Conservation (phyloP, 148 eudicot genomes). For the Euryodendron excelsum region DNA sequence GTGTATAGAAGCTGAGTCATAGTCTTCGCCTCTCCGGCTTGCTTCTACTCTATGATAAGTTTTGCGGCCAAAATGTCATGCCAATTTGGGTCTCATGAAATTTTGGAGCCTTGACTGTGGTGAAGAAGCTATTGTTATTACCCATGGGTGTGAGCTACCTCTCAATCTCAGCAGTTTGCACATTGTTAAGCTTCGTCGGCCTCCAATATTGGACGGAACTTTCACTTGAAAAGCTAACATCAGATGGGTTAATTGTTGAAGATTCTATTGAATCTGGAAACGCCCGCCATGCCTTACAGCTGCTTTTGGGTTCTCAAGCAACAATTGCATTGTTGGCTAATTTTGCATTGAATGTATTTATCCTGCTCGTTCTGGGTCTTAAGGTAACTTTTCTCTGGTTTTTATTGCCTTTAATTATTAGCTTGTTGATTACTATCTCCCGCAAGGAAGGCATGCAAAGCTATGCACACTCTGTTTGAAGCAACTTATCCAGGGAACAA, state of each 20-base stretch:
- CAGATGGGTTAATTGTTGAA: constrained; percentile 56
- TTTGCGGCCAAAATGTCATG: constrained; percentile 26
- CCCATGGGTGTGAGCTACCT: constrained; percentile 77
- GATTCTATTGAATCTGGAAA: constrained; percentile 48
- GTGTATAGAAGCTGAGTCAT: constrained; percentile 12
- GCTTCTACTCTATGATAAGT: background rate
- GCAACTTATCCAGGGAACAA: too few relatives aligned
- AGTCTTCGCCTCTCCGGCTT: constrained; percentile 22
- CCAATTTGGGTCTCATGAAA: constrained; percentile 61
- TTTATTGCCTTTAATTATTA: background rate
- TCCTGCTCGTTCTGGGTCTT: constrained; percentile 63
- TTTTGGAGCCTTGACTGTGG: constrained; percentile 26
- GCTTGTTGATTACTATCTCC: background rate
- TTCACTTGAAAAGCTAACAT: constrained; percentile 59
- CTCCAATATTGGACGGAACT: constrained; percentile 77
- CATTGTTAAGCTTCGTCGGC: constrained; percentile 65
- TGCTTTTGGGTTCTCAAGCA: constrained; percentile 66
- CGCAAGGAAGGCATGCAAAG: background rate
- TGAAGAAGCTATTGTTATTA: constrained; percentile 28
- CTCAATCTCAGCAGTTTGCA: constrained; percentile 70
- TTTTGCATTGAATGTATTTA: constrained; percentile 54
- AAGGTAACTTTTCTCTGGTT: constrained; percentile 46
- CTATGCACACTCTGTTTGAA: background rate
- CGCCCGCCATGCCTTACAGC: constrained; percentile 44
- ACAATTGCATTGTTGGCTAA: constrained; percentile 62